Conservation (phyloP, 23 red algal species). For the Chondrus crispus region DNA sequence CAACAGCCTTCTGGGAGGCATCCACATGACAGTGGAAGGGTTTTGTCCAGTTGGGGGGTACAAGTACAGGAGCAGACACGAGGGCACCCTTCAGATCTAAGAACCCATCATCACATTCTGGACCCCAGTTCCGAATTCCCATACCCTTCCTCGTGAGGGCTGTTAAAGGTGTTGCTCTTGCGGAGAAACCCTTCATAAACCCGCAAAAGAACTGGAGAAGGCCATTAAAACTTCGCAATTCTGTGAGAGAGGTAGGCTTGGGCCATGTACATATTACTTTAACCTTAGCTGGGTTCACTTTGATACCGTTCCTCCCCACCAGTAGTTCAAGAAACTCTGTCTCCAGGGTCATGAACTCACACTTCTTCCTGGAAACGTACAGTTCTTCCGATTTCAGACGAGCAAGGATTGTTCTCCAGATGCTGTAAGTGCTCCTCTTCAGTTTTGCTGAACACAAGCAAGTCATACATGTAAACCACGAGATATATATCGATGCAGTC, state of each 20-base stretch:
- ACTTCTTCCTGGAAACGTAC: not conserved
- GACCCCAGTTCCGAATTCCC: constrained; percentile 8
- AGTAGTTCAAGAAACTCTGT: not conserved
- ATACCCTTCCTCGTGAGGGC: not conserved
- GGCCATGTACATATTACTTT: not conserved
- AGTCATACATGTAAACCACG: not conserved
- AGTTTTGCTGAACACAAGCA: too few species aligned
- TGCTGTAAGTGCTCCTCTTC: too few species aligned
- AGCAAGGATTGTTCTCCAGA: not conserved
- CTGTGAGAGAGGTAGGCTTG: not conserved
- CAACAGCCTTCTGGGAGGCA: not conserved
- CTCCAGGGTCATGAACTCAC: not conserved
- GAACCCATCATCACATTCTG: not conserved
- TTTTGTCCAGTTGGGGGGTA: not conserved
- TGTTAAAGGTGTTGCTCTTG: not conserved
- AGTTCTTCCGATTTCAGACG: not conserved
- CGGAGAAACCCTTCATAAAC: constrained; percentile 14
- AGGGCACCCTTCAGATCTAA: not conserved
- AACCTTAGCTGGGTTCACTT: not conserved
- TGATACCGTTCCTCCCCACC: not conserved
- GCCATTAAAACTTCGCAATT: constrained; percentile 8
- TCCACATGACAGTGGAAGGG: not conserved
- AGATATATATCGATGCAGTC: not conserved
- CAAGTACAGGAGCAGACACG: not conserved
- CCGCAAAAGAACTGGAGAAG: constrained; percentile 29